phyloP scores from a whole-genome alignment of 75 land plant genomes.

The Chamaecyparis obtusa region DNA sequence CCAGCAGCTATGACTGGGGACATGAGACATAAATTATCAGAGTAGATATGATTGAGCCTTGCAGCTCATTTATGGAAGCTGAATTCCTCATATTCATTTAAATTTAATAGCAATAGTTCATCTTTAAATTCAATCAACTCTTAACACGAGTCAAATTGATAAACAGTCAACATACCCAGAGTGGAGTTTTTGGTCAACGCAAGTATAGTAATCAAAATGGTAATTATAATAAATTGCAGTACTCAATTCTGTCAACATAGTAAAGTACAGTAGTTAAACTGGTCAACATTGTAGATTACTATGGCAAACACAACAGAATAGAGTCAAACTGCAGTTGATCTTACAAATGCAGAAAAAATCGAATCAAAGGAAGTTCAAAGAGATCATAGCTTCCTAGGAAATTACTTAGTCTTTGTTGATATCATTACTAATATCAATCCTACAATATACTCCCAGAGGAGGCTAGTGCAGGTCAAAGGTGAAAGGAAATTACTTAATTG shows the following conservation, averaged over 20 bases:
- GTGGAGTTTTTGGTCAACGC: not conserved
- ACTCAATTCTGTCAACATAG: not conserved
- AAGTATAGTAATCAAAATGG: not conserved
- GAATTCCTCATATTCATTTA: not conserved
- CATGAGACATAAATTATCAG: not conserved
- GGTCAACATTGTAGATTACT: not conserved
- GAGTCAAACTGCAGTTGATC: not conserved
- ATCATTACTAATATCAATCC: not conserved
- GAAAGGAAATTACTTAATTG: not conserved
- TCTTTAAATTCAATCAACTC: too few relatives aligned
- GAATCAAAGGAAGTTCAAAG: not conserved
- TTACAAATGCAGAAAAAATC: not conserved
- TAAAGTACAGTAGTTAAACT: not conserved
- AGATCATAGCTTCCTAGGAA: not conserved
- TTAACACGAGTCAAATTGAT: not conserved
- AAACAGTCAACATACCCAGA: not conserved
- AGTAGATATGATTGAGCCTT: not conserved
- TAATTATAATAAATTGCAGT: not conserved
- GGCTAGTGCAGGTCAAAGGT: not conserved
- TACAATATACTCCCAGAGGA: not conserved
- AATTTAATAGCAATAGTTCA: not conserved
- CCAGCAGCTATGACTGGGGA: not conserved
- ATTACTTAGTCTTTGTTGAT: not conserved
- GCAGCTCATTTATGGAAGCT: not conserved
- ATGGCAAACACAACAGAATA: not conserved